Evolutionary conservation across 2,329 filamentous ascomycete genomes (phyloP), one percentile per base, ranked within the genome.

Genomic region (Fusarium sacchari): DNA sequence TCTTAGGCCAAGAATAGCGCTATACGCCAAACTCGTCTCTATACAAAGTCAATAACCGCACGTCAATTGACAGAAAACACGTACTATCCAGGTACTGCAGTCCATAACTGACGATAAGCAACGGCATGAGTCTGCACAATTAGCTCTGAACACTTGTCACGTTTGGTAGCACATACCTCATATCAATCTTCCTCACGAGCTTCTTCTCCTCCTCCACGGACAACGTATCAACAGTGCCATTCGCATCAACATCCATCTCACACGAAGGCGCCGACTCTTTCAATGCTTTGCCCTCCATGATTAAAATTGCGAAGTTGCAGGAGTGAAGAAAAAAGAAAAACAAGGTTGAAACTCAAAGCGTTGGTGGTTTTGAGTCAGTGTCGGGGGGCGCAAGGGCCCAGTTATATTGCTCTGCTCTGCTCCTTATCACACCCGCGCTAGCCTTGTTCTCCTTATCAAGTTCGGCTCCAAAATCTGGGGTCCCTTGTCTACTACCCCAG

Each of bases 21-120:
- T 67, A 36, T 67, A 67, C 26, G 64, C 52, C n/a, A 67, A 15
- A 37, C 64, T 67, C 1, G 64, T 67, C n/a, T 67, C 64, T 67
- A 9, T 32, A 15, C 3, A 9, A 10, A 6, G 32, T 67, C 36
- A 67, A 20, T n/a, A 15, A 1, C 9, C 1, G 15, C 2, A 4
- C 0, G 17, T 4, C 4, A 20, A 15, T n/a, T 4, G 15, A 0
- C 0, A 15, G 3, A 3, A 0, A 4, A 14, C 8, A 44, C 64
- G 3, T n/a, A 67, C 64, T 67, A 1, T 67, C 64, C 7, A 67
- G n/a, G 9, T 67, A 67, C 18, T 67, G 64, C 12, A 67, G 5
- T 8, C 64, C 64, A 14, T 67, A 67, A 9, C 64, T 67, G 3
- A 67, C 34, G 2, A 67, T 67, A 12, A 67, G 52, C 39, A 67